Base-by-base conservation (phyloP, 164 flowering plant genomes). In the Hamamelis virginiana region DNA sequence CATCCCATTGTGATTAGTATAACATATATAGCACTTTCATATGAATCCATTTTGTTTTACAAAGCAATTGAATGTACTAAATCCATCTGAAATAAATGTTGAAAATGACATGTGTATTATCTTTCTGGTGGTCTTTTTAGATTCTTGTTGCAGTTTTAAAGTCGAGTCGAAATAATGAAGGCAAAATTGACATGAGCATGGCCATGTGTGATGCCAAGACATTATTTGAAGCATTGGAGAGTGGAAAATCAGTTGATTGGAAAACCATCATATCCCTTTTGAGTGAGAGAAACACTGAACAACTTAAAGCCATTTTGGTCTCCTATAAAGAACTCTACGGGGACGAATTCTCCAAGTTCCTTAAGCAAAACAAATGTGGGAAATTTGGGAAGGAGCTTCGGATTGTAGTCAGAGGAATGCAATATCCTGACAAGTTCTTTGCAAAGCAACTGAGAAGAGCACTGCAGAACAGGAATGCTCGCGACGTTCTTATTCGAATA, bases 161-260 rank as follows among this genome's bases (percentile, higher is more conserved):
- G 53, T 69, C 78, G 1, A 75, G 72, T 64, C 68, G 57, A 19
- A 55, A 66, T 25, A 48, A 61, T 48, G 72, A 72, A 1, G 53
- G 60, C 56, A 75, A 68, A 66, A 72, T 76, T 56, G 75, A 69
- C 61, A 68, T 41, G 64, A 75, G 81, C 79, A 78, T 80, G 84
- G 82, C 82, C 16, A 76, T 81, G 82, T 78, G 84, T 43, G 84
- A 81, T 62, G 80, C 84, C 18, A 81, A 81, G 77, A 75, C 76
- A 38, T 66, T 81, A 38, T 81, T 72, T 47, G 84, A 81, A 62
- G 82, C 84, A 41, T 74, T 81, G 72, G 84, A 78, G 80, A 81
- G 82, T 51, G 82, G 84, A 1, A 72, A 60, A 44, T 72, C 58
- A 23, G 38, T 78, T 11, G 84, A 81, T 65, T 55, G 65, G 64